phyloP scores from a whole-genome alignment of 192 early-diverging fungal genomes.

The Phlyctochytrium bullatum region DNA sequence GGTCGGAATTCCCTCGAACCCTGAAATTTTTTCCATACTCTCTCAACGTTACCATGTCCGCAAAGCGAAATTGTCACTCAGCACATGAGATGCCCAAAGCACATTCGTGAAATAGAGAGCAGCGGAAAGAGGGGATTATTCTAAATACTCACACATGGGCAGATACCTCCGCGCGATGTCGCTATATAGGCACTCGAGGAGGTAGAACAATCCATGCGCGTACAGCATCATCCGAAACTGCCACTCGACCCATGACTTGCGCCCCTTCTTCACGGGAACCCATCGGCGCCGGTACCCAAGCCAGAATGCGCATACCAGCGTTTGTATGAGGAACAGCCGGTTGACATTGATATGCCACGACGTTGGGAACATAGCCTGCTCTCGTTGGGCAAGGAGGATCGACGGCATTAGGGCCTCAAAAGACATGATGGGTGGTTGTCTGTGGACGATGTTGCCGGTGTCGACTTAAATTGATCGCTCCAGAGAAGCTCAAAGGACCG shows the following conservation, averaged over 20 bases:
- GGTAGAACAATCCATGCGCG: constrained; percentile 14
- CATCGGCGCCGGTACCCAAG: constrained; percentile 2
- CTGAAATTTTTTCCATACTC: too few relatives aligned
- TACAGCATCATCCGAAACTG: constrained; percentile 14
- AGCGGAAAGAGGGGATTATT: too few relatives aligned
- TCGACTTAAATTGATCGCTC: too few relatives aligned
- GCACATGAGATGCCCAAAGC: too few relatives aligned
- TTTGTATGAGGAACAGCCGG: neutral
- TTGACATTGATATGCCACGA: neutral
- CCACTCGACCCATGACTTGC: constrained; percentile 13
- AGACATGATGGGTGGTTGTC: too few relatives aligned
- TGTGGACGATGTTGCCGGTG: too few relatives aligned
- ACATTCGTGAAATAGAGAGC: too few relatives aligned
- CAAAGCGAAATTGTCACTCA: neutral
- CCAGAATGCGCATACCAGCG: neutral
- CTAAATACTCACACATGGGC: constrained; percentile 12
- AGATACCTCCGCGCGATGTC: constrained; percentile 6
- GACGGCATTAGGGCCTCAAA: neutral
- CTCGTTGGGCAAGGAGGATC: neutral
- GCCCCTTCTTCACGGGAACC: constrained; percentile 6
- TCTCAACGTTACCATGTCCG: too few relatives aligned
- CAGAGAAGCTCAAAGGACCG: too few relatives aligned
- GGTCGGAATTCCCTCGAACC: too few relatives aligned
- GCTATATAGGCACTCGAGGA: constrained; percentile 1
- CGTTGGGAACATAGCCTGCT: neutral